A percentile compares a stretch with the other conserved stretches of the same genome.
Conservation (phyloP, 805 yeast genomes). For the Kuraishia cidri region DNA sequence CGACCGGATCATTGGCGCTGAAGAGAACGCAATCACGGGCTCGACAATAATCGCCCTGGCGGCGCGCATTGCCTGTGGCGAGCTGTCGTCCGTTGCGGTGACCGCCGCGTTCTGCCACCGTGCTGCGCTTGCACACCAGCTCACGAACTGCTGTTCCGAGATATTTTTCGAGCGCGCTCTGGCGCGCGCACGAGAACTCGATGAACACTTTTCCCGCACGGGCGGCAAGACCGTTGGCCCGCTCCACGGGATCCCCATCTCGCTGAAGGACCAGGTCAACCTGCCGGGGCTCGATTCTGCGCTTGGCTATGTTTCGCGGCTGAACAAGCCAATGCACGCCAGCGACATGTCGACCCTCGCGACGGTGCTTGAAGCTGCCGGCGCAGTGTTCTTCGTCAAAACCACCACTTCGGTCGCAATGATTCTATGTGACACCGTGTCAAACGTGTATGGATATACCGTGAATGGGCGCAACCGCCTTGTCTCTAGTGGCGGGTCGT, state of each 20-base stretch:
- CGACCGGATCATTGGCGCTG: constrained; percentile 11
- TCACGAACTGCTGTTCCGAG: constrained; percentile 15
- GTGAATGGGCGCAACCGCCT: constrained; percentile 25
- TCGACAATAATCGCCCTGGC: constrained; percentile 11
- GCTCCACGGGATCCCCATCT: constrained; percentile 36
- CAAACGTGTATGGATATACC: constrained; percentile 25
- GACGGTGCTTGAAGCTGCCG: constrained; percentile 21
- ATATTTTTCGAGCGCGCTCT: constrained; percentile 12
- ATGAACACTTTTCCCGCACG: constrained; percentile 20
- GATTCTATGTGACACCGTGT: constrained; percentile 29
- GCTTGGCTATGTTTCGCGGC: constrained; percentile 23
- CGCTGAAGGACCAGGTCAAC: constrained; percentile 34
- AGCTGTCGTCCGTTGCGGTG: constrained; percentile 9
- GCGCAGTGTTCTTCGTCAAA: constrained; percentile 33
- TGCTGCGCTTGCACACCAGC: constrained; percentile 17
- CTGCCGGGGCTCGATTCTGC: constrained; percentile 28
- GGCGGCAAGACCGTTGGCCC: constrained; percentile 27
- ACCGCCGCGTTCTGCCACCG: constrained; percentile 16
- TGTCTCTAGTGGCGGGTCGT: constrained; percentile 31
- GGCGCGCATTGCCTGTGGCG: constrained; percentile 6
- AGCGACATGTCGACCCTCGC: constrained; percentile 15
- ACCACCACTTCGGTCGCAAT: constrained; percentile 35
- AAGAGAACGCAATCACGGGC: constrained; percentile 13
- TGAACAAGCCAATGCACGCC: constrained; percentile 16
- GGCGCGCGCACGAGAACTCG: constrained; percentile 28